Base-by-base conservation (phyloP, 1,284 basidiomycete species). In the Cryptococcus sp. region DNA sequence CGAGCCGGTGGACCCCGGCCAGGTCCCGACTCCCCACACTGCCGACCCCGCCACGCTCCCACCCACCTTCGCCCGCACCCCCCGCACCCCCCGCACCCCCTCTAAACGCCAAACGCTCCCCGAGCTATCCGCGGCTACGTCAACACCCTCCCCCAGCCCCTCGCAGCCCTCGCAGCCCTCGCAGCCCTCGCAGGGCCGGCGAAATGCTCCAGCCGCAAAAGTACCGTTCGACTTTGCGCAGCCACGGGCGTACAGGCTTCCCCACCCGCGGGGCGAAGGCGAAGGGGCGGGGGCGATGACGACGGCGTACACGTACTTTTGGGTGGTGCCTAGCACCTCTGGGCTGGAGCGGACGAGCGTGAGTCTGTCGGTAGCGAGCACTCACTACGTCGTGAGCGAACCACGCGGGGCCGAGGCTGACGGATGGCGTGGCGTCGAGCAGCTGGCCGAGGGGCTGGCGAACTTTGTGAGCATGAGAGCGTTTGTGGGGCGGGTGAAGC, bases 241-340 rank as follows among this genome's bases (percentile, higher is more conserved):
- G 55, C 70, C 71, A 23, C 63, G 68, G 16, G 33, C 50, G 16
- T 61, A 64, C 36, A 55, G 70, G 16, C 46, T 75, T 16, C 63
- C 65, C 3, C 63, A 65, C 40, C 50, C 45, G n/a, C 15, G 13
- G n/a, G 53, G 48, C 24, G 46, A 51, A 12, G 45, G 42, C 35
- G 43, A 42, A 21, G 7, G 13, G 2, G 21, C 16, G 28, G 42
- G 23, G 4, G 49, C 13, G 11, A 15, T n/a, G 33, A 20, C n/a
- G 40, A 8, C 46, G 45, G 13, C 51, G 8, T 64, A 63, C 55
- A 73, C 70, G 1, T 76, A 76, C 49, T 73, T 78, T 58, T 78
- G 75, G 74, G 75, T 75, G 2, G 72, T 74, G 12, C 76, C 76
- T 6, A 74, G 66, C 56, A 78, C 76, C 1, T 76, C 74, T 4